Base-by-base conservation (phyloP, 176 grass and related monocot genomes). In the Oryza brachyantha region DNA sequence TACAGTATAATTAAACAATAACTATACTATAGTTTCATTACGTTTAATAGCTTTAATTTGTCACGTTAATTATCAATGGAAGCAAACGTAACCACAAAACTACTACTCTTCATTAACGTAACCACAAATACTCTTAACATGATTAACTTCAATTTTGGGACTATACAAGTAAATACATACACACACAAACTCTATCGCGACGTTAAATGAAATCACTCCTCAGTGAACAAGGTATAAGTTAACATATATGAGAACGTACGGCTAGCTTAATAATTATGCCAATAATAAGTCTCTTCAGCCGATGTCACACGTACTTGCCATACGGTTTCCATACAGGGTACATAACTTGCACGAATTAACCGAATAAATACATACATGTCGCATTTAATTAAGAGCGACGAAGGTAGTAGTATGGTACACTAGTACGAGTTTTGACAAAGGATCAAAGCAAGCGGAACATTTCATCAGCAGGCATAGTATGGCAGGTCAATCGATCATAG, bases 401-500 rank as follows among this genome's bases (percentile, higher is more conserved):
- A 50, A 21, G 17, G 19, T n/a, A 52, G 19, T n/a, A 52, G 48
- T 52, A 52, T 52, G 48, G 19, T 52, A 52, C 48, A 52, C 48
- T 52, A 52, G 48, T 52, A 52, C 17, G 16, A 19, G 48, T 21
- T n/a, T n/a, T n/a, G 19, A 52, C 17, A 52, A 52, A 21, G n/a
- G 17, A 52, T 52, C 19, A 16, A 52, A 52, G 17, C 16, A 52
- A 19, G 19, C 48, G 19, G 48, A n/a, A 8, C 48, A 52, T 52
- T 46, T 13, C 14, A 34, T 25, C 43, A 66, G 60, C 59, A 74
- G 70, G 36, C 45, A 75, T 66, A 74, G 42, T 17, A 75, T 24
- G 34, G 19, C 10, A 54, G 14, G 14, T 83, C 24, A 63, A 83
- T 26, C 39, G 80, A 83, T 66, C 65, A 52, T n/a, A 26, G 45